Evolutionary conservation across 495 filamentous ascomycete species (phyloP).

Genomic region (Daldinia caldariorum): DNA sequence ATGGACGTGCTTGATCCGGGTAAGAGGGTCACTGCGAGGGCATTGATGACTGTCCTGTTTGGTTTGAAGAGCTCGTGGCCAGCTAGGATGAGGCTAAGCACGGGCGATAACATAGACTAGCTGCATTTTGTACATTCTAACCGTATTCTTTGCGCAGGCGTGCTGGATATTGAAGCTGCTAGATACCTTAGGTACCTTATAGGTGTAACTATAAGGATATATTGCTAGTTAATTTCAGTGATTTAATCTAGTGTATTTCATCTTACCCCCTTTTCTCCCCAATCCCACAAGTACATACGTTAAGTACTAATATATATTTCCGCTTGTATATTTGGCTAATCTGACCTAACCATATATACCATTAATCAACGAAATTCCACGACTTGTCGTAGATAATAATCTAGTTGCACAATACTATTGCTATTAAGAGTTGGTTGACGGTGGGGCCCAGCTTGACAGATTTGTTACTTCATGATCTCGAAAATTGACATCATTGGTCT

Average conservation of each 20-base stretch:
- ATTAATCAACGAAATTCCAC: background rate
- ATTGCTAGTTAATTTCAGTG: background rate
- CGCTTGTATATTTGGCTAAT: too few relatives aligned
- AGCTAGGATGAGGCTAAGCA: conserved; percentile 34
- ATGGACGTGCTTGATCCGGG: conserved; percentile 28
- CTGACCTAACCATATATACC: background rate
- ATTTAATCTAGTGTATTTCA: background rate
- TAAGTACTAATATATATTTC: too few relatives aligned
- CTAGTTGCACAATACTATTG: too few relatives aligned
- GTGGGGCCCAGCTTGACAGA: too few relatives aligned
- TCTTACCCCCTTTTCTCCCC: too few relatives aligned
- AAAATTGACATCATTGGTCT: conserved; percentile 6
- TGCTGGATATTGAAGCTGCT: background rate
- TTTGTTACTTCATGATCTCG: conserved; percentile 3
- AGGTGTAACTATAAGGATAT: background rate
- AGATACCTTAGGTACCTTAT: background rate
- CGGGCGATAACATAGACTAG: conserved; percentile 6
- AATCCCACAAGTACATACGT: too few relatives aligned
- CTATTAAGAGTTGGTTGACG: too few relatives aligned
- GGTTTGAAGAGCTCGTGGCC: conserved; percentile 44
- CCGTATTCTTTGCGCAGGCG: background rate
- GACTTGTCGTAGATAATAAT: too few relatives aligned
- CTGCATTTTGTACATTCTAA: background rate
- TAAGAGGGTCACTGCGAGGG: conserved; percentile 29
- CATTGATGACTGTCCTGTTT: conserved; percentile 32